Base-by-base conservation (phyloP, 1,284 basidiomycete species). In the Anthracocystis walkeri region DNA sequence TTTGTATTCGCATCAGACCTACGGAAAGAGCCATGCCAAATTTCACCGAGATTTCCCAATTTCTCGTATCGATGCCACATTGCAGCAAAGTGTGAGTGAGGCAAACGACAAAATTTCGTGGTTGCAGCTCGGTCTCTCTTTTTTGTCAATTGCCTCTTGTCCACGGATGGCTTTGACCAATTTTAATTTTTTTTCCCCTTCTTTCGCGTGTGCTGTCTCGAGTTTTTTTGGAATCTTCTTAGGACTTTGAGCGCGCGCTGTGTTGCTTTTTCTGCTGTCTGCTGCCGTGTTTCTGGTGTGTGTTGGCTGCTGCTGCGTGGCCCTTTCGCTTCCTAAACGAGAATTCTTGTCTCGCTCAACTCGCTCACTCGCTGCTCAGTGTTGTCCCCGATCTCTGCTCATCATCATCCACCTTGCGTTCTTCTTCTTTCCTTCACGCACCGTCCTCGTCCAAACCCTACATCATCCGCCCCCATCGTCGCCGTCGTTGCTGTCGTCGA, bases 51-150 rank as follows among this genome's bases (percentile, higher is more conserved):
- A 41, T 46, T 31, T 58, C 38, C 57, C 48, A 58, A 42, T 58
- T 27, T 51, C 29, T 31, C 48, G 18, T 31, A 52, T 57, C 55
- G 54, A 58, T 53, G 54, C 54, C 20, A 44, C 48, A 46, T 25
- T 45, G 20, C 21, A 45, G 29, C 29, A 29, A n/a, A n/a, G n/a
- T n/a, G 44, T 21, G 4, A 49, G 48, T 31, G 27, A 33, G 12
- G 12, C 16, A 1, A 18, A 35, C 11, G 14, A 35, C 11, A 50
- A 18, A 53, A 51, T n/a, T 14, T 20, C 40, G 16, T 16, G 54
- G 35, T 44, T 53, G 58, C 65, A 60, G 57, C 38, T 65, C 64
- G 51, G 57, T 56, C 57, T 59, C 27, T 51, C 6, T 29, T 18
- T 33, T n/a, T 29, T 29, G 29, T 29, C 29, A 29, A 29, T 29